Evolutionary conservation across 768 basidiomycete genomes (phyloP), one percentile per base, ranked within the genome.

Genomic region (Filobasidium floriforme): DNA sequence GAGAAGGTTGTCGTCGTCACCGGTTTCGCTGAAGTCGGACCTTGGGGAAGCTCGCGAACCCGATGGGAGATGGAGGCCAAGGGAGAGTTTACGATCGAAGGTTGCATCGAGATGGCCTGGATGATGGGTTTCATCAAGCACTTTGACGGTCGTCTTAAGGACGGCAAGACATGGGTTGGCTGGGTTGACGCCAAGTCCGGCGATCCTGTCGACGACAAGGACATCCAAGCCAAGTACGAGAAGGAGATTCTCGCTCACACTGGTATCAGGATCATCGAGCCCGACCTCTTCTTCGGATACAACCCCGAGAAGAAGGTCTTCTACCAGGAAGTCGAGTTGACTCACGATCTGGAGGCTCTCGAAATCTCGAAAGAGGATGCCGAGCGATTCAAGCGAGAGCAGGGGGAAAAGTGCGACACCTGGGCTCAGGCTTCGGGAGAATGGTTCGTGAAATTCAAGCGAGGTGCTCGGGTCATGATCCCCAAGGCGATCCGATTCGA

Each of bases 31-130:
- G 96, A 99, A 79, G 91, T 98, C 60, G 89, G 96, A 1, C 96
- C 96, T 14, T 99, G 94, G 93, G 96, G 96, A 70, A 92, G 90
- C 75, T 89, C 94, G 18, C 87, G 96, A 66, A 99, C 96, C 1
- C 86, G 96, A 66, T 99, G 96, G 96, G 96, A 99, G 81, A 98
- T 99, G 92, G 96, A 99, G 77, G 93, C 92, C 55, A 84, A 86
- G 55, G 94, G 96, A n/a, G 87, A 94, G 75, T 88, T 98, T 79
- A 92, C 93, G 1, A 93, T 98, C 72, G 89, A 96, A 78, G 96
- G 96, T 22, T 91, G 90, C 74, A 96, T 99, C 74, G 96, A 99
- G 81, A 94, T 99, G 89, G 93, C 94, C 1, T 99, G 94, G 93
- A 87, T 98, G 80, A 98, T 93, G 90, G 94, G 96, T 49, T 86